Evolutionary conservation across 1,284 basidiomycete species (phyloP).

Genomic region (Ustilago xerochloae): DNA sequence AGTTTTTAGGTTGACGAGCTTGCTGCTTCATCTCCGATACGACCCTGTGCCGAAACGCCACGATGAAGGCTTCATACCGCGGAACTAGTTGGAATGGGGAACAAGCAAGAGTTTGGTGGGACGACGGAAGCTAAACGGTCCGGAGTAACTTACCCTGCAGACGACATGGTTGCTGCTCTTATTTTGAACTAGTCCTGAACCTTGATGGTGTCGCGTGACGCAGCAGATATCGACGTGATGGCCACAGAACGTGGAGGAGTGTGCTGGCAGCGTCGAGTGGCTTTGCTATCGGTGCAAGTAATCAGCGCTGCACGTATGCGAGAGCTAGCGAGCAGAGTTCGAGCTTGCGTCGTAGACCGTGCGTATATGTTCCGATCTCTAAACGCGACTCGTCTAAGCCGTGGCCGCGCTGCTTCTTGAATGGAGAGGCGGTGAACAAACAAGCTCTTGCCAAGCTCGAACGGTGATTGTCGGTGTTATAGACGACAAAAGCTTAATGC

Average conservation of each 20-base stretch:
- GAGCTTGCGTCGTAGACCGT: conserved; percentile 8
- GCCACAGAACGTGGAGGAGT: neutral
- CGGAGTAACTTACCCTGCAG: conserved; percentile 34
- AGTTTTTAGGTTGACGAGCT: neutral
- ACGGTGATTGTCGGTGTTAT: conserved; percentile 22
- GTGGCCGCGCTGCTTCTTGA: neutral
- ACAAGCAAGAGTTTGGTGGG: conserved; percentile 1
- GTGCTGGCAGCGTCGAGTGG: neutral
- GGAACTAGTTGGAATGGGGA: neutral
- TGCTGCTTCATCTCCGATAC: conserved; percentile 2
- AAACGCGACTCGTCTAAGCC: conserved; percentile 7
- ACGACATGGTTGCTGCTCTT: conserved; percentile 15
- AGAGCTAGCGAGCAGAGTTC: conserved; percentile 3
- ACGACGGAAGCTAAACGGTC: neutral
- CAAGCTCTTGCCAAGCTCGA: conserved; percentile 15
- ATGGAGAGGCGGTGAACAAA: neutral
- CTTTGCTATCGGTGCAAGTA: neutral
- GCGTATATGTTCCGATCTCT: conserved; percentile 25
- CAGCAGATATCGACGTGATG: neutral
- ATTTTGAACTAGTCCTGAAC: neutral
- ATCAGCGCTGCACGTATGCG: neutral
- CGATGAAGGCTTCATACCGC: conserved; percentile 9
- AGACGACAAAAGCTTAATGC: neutral
- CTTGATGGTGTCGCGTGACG: neutral
- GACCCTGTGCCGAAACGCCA: conserved; percentile 10